Conservation (phyloP, 495 filamentous ascomycete genomes). For the Podospora pseudoanserina region DNA sequence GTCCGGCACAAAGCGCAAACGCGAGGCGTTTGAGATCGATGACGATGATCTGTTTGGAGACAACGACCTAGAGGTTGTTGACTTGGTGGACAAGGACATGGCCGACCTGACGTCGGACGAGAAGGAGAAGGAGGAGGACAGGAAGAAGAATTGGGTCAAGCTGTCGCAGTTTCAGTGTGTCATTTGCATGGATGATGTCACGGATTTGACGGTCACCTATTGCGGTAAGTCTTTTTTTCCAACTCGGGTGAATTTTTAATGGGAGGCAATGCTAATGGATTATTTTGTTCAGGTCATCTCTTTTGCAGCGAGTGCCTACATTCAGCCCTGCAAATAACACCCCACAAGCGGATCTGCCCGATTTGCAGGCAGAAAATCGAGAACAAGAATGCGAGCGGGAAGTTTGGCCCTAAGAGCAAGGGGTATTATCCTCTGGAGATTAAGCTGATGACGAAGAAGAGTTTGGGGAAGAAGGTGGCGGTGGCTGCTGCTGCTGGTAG, state of each 20-base stretch:
- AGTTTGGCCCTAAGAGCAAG: conserved; percentile 36
- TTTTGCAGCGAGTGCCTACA: conserved; percentile 83
- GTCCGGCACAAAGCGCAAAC: conserved; percentile 11
- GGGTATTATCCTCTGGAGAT: conserved; percentile 57
- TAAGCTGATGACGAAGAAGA: conserved; percentile 54
- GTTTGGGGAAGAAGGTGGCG: conserved; percentile 33
- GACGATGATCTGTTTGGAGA: conserved; percentile 34
- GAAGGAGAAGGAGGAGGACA: conserved; percentile 50
- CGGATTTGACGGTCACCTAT: conserved; percentile 69
- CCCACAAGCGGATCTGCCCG: conserved; percentile 47
- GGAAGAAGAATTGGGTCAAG: conserved; percentile 50
- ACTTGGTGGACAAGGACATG: conserved; percentile 57
- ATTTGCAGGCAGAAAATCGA: conserved; percentile 57
- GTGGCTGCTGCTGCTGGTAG: not conserved
- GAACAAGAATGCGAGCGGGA: conserved; percentile 40
- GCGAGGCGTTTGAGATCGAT: conserved; percentile 1
- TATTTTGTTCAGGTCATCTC: conserved; percentile 60
- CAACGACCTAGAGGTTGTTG: conserved; percentile 34
- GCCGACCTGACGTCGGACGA: conserved; percentile 59
- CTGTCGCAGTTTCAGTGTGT: conserved; percentile 65
- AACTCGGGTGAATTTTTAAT: not conserved
- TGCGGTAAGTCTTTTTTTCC: conserved; percentile 60
- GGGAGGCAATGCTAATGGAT: not conserved
- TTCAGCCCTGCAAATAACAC: conserved; percentile 62
- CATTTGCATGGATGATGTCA: conserved; percentile 79